Base-by-base conservation (phyloP, 768 basidiomycete genomes). In the Leucocoprinus sp. region DNA sequence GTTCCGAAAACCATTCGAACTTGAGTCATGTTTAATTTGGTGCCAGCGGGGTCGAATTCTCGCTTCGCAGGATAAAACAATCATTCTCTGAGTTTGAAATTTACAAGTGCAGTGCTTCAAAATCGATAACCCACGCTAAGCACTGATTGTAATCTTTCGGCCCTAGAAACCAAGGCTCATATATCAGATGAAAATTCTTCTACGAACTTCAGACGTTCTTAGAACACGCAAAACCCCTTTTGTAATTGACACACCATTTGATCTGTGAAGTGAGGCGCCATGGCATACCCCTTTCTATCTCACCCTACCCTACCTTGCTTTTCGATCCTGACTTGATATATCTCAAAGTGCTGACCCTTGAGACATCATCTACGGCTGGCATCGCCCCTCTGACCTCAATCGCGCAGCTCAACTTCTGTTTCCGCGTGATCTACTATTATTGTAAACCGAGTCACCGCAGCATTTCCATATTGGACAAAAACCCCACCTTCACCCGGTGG, bases 361-460 rank as follows among this genome's bases (percentile, higher is more conserved):
- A 31, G 44, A 37, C 33, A 47, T 47, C 46, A 41, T 39, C 39
- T 39, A 45, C 37, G 37, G 38, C 43, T 35, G 17, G 36, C 23
- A 28, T 17, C 28, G n/a, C 34, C 33, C 6, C 21, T 17, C 35
- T 37, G 27, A 21, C 41, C 29, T 38, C 42, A 34, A 23, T 47
- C 12, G 29, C 31, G 11, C 29, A 35, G 41, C 46, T 23, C 46
- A 38, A 41, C 38, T 37, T 8, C 21, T 19, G 8, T 47, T 47
- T 26, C 41, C 46, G 41, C 46, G 28, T 39, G 46, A 29, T 35
- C 9, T 39, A 47, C 5, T 14, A 31, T 12, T 37, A 38, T 45
- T 27, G 43, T 37, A 37, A 27, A n/a, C n/a, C 44, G 33, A n/a
- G 19, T 31, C 28, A 36, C 46, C 46, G 46, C 46, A 47, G 46